Evolutionary conservation across 306 rosid genomes (phyloP).

Genomic region (Casuarina equisetifolia): DNA sequence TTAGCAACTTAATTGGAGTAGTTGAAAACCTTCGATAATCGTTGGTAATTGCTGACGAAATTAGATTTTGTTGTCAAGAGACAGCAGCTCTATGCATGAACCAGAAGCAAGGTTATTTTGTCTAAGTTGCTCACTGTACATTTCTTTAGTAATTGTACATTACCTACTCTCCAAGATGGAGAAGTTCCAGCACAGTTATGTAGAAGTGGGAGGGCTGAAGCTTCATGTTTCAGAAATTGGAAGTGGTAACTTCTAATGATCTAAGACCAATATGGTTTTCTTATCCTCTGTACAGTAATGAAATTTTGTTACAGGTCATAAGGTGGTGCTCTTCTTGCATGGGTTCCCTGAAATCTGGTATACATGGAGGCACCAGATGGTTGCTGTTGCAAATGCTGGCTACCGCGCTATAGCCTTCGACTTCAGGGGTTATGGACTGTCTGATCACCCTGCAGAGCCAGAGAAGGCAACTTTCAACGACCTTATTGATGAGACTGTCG

Average conservation of each 20-base stretch:
- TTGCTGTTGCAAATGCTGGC: constrained; percentile 62
- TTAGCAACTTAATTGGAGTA: no score
- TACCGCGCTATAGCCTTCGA: constrained; percentile 67
- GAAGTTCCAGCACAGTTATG: constrained; percentile 50
- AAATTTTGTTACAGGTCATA: constrained; percentile 39
- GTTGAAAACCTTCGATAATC: no score
- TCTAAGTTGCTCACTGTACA: no score
- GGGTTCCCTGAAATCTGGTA: constrained; percentile 89
- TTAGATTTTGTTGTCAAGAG: no score
- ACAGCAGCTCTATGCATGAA: no score
- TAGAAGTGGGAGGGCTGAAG: constrained; percentile 62
- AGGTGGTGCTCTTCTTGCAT: constrained; percentile 68
- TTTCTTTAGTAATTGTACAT: no score
- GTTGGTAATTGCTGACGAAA: no score
- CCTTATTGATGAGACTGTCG: constrained; percentile 46
- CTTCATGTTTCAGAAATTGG: constrained; percentile 72
- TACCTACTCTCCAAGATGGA: constrained; percentile 40
- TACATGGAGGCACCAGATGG: constrained; percentile 77
- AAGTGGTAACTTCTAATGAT: constrained; percentile 25
- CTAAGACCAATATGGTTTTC: background rate
- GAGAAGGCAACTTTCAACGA: constrained; percentile 47
- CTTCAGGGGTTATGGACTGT: constrained; percentile 78
- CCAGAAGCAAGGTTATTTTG: no score
- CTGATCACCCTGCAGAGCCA: constrained; percentile 55
- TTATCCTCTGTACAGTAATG: background rate